Percentiles rank a stretch among this genome's conserved stretches.
Evolutionary conservation across 2,329 filamentous ascomycete genomes (phyloP).

Genomic region (Sporothrix brunneoviolacea): DNA sequence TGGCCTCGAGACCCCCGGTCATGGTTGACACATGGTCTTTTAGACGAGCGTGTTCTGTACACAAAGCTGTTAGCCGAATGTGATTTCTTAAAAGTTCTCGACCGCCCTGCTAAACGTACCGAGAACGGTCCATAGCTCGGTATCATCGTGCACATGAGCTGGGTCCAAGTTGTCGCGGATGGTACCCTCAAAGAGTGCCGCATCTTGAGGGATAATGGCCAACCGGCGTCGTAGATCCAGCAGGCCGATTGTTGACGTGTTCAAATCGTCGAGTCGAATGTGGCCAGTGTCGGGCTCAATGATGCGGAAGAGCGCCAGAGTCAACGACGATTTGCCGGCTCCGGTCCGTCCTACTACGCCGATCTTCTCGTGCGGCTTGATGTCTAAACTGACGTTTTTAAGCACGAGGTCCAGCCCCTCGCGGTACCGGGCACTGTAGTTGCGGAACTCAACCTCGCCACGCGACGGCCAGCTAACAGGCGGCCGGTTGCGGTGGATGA

Average conservation of each 20-base stretch:
- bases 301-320: conserved; percentile 86
- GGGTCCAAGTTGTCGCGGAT: conserved; percentile 95
- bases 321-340: conserved; percentile 91
- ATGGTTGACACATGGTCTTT: conserved; percentile 84
- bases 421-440: conserved; percentile 91
- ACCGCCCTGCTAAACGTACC: too few relatives aligned
- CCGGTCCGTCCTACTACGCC: conserved; percentile 94
- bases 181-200: conserved; percentile 67
- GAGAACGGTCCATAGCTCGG: conserved; percentile 91
- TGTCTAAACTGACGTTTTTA: conserved; percentile 84
- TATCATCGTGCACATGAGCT: conserved; percentile 90
- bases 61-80: neutral
- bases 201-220: conserved; percentile 96
- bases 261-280: conserved; percentile 82
- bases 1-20: conserved; percentile 84
- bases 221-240: conserved; percentile 81
- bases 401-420: conserved; percentile 84
- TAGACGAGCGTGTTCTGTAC: conserved; percentile 77
- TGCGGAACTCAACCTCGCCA: conserved; percentile 82
- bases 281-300: conserved; percentile 80
- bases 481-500: conserved; percentile 80
- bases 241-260: conserved; percentile 85
- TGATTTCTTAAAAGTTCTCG: neutral
- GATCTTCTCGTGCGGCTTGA: conserved; percentile 96
- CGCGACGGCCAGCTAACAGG: conserved; percentile 86